These are phyloP conservation scores for Scleromitrula shiraiana DNA, from an alignment of 2,329 filamentous ascomycete genomes.

Conservation along the genomic window DNA sequence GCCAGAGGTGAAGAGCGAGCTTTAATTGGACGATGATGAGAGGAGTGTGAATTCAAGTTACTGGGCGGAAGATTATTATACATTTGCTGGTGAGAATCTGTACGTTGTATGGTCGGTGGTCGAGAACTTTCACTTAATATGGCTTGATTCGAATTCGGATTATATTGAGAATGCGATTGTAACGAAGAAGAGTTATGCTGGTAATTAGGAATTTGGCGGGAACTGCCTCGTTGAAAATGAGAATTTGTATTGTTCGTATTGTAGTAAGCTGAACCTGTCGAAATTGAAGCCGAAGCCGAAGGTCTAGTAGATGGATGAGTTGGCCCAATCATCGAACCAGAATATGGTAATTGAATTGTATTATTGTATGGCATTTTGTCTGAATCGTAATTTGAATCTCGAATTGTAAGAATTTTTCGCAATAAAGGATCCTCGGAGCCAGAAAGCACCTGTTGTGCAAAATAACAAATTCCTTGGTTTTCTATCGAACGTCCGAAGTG, in stretches of 20 bases:
- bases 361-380: background rate
- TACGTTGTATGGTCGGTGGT: background rate
- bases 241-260: slow-evolving; percentile 1
- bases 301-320: background rate
- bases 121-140: too few species aligned
- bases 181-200: background rate
- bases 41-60: slow-evolving; percentile 4
- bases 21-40: background rate
- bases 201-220: background rate
- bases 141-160: too few species aligned
- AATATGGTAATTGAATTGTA: slow-evolving; percentile 3
- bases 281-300: background rate
- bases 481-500: background rate
- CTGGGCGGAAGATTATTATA: slow-evolving; percentile 6
- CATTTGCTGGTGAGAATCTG: background rate
- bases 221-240: background rate
- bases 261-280: background rate
- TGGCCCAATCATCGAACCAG: background rate
- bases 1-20: background rate
- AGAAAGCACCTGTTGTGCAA: background rate
- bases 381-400: background rate
- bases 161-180: background rate
- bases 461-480: background rate
- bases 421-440: background rate
- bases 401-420: background rate